phyloP scores from a whole-genome alignment of 306 rosid species.

The Lathyrus tuberosus region DNA sequence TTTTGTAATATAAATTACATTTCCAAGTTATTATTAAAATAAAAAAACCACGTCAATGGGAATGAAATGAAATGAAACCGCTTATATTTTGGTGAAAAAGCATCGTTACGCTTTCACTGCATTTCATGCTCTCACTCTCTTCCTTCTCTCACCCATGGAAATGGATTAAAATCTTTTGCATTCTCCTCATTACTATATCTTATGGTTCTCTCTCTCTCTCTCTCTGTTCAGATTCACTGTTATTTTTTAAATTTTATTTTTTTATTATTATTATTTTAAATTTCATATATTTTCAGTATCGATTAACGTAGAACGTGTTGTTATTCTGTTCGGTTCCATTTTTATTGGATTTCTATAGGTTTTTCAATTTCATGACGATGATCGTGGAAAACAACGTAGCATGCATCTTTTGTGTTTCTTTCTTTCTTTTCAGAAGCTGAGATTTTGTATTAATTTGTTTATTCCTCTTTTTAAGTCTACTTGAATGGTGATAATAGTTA shows the following conservation, averaged over 20 bases:
- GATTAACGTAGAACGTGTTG: background rate
- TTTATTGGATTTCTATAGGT: background rate
- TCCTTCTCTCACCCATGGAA: background rate
- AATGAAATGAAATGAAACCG: constrained; percentile 5
- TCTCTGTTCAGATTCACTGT: background rate
- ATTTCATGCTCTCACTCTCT: constrained; percentile 4
- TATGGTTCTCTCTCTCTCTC: background rate
- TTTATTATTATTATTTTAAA: too few species aligned
- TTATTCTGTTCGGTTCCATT: background rate
- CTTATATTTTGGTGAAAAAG: background rate
- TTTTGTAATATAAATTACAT: background rate
- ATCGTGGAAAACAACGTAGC: background rate
- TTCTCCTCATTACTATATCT: background rate
- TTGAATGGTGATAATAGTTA: background rate
- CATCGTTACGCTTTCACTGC: background rate
- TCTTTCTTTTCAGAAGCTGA: background rate
- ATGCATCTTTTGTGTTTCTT: background rate
- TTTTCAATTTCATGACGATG: constrained; percentile 19
- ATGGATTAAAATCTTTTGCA: background rate
- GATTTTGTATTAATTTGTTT: background rate
- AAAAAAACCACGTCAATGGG: background rate
- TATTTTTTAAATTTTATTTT: background rate
- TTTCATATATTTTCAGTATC: background rate
- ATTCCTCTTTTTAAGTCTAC: background rate
- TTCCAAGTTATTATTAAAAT: background rate